A percentile compares a stretch with the other conserved stretches of the same genome.
Evolutionary conservation across 2,329 filamentous ascomycete genomes (phyloP).

Genomic region (Aureobasidium sp.): DNA sequence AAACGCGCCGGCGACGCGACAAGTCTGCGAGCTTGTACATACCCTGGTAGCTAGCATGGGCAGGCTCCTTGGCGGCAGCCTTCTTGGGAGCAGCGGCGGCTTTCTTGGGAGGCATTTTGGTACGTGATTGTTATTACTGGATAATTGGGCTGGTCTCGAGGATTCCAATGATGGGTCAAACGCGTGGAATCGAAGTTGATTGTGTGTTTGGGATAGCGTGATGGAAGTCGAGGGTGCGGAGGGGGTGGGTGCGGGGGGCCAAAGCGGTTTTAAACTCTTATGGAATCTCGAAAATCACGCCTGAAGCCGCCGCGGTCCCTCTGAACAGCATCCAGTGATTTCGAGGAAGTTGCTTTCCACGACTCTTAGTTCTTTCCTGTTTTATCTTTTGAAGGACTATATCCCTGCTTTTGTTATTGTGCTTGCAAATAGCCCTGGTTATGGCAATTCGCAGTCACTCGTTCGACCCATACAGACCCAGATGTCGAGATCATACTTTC

Average conservation of each 20-base stretch:
- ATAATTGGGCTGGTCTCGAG: slow-evolving; percentile 25
- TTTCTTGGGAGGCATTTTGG: slow-evolving; percentile 61
- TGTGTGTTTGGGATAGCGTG: slow-evolving; percentile 10
- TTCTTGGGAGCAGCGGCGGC: slow-evolving; percentile 49
- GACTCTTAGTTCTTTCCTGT: not conserved
- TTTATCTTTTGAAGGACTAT: not conserved
- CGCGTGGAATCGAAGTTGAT: slow-evolving; percentile 14
- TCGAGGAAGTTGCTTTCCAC: not conserved
- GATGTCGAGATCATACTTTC: not conserved
- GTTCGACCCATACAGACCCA: not conserved
- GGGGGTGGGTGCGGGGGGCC: not conserved
- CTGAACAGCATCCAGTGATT: not conserved
- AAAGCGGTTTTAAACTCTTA: not conserved
- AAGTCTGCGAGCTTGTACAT: slow-evolving; percentile 26
- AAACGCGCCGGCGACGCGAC: slow-evolving; percentile 38
- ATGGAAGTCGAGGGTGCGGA: slow-evolving; percentile 18
- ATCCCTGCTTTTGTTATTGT: not conserved
- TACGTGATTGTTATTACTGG: slow-evolving; percentile 22
- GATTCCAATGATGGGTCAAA: slow-evolving; percentile 30
- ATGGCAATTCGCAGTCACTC: not conserved
- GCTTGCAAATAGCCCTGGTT: not conserved
- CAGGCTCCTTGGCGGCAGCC: slow-evolving; percentile 45
- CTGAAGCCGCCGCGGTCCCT: not conserved
- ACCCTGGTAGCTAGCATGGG: slow-evolving; percentile 63
- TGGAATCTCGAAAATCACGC: not conserved